These are phyloP conservation scores for Syncephalastrum racemosum DNA, from an alignment of 371 early-diverging fungal genomes.

Conservation along the genomic window DNA sequence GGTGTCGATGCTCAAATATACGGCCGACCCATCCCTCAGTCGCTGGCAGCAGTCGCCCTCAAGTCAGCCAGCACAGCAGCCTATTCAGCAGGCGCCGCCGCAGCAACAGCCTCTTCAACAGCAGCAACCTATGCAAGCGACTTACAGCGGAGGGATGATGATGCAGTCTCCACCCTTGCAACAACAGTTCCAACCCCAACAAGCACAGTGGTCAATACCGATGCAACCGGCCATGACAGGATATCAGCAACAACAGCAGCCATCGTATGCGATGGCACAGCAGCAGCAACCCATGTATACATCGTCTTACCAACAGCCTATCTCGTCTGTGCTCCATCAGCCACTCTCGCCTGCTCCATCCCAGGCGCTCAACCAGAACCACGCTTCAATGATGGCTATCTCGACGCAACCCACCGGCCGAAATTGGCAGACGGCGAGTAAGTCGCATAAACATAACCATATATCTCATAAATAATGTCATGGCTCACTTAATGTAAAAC, in stretches of 20 bases:
- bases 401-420: slow-evolving; percentile 21
- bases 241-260: slow-evolving; percentile 9
- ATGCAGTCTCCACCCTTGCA: slow-evolving; percentile 13
- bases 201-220: slow-evolving; percentile 11
- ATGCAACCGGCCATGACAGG: slow-evolving; percentile 20
- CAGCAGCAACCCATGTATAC: slow-evolving; percentile 19
- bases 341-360: slow-evolving; percentile 8
- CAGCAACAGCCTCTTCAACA: slow-evolving; percentile 13
- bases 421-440: slow-evolving; percentile 56
- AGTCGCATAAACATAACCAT: slow-evolving; percentile 19
- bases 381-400: slow-evolving; percentile 2
- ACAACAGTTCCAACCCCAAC: slow-evolving; percentile 11
- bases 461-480: neutral
- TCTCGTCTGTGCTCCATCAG: slow-evolving; percentile 10
- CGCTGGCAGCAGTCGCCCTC: slow-evolving; percentile 27
- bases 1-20: slow-evolving; percentile 21
- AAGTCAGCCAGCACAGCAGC: neutral
- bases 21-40: slow-evolving; percentile 29
- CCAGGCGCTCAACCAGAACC: slow-evolving; percentile 8
- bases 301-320: neutral
- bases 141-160: no score
- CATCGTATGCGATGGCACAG: neutral
- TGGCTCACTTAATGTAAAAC: neutral
- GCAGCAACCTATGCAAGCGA: slow-evolving; percentile 16
- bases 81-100: slow-evolving; percentile 1